Conservation (phyloP, 192 early-diverging fungal genomes). For the Cetraspora pellucida region DNA sequence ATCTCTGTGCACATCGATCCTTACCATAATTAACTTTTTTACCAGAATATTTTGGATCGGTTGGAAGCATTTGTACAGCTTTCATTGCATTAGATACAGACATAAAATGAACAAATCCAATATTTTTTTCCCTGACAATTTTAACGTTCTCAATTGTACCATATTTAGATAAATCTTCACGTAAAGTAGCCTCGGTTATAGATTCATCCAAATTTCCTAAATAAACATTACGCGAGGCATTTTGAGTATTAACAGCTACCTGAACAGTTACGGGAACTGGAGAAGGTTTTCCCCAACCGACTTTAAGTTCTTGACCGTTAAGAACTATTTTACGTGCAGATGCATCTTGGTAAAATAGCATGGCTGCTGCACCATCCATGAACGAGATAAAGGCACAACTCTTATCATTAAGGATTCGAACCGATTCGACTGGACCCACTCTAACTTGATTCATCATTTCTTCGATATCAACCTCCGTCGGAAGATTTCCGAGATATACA, state of each 20-base stretch:
- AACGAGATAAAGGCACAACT: constrained; percentile 85
- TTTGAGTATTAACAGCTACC: constrained; percentile 54
- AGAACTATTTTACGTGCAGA: constrained; percentile 53
- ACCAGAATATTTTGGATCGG: constrained; percentile 56
- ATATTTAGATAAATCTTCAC: constrained; percentile 66
- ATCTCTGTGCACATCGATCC: constrained; percentile 71
- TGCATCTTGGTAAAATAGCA: constrained; percentile 60
- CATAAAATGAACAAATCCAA: constrained; percentile 86
- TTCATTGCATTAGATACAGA: constrained; percentile 70
- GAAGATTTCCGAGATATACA: constrained; percentile 81
- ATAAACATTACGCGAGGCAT: constrained; percentile 82
- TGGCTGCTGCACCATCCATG: constrained; percentile 66
- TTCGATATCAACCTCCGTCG: constrained; percentile 54
- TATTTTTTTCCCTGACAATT: constrained; percentile 71
- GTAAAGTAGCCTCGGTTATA: constrained; percentile 57
- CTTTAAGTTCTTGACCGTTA: constrained; percentile 62
- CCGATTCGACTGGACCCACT: constrained; percentile 67
- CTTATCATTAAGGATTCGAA: constrained; percentile 74
- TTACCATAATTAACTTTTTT: constrained; percentile 79
- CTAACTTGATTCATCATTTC: constrained; percentile 75
- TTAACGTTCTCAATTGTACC: constrained; percentile 75
- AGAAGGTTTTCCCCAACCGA: constrained; percentile 78
- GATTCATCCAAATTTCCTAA: constrained; percentile 71
- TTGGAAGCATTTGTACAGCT: constrained; percentile 66
- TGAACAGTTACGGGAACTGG: constrained; percentile 54